Conservation (phyloP, 1,139 yeast species). For the Debaryomyces singareniensis region DNA sequence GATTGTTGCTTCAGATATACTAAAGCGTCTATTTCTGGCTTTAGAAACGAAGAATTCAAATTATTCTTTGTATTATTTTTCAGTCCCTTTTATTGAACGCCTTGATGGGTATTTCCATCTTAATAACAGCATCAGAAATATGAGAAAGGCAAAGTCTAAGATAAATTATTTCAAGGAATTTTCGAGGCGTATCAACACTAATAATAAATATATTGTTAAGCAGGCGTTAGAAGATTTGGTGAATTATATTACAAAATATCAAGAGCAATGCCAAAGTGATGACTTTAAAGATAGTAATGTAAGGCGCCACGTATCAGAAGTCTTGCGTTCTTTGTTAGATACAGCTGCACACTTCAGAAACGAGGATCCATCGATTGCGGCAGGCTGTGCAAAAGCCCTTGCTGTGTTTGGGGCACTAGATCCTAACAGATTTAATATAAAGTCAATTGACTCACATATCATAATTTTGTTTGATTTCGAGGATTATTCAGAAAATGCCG, state of each 20-base stretch:
- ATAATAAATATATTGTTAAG: constrained; percentile 69
- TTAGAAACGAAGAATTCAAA: constrained; percentile 27
- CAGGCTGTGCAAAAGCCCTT: constrained; percentile 60
- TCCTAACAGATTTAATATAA: constrained; percentile 50
- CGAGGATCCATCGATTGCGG: constrained; percentile 43
- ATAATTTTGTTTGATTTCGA: constrained; percentile 56
- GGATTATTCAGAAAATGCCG: constrained; percentile 55
- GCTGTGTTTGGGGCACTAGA: constrained; percentile 80
- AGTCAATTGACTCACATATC: constrained; percentile 35
- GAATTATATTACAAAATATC: constrained; percentile 42
- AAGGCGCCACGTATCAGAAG: constrained; percentile 30
- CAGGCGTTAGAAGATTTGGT: constrained; percentile 71
- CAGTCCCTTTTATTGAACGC: constrained; percentile 43
- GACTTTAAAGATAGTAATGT: constrained; percentile 23
- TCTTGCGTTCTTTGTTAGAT: constrained; percentile 54
- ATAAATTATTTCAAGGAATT: constrained; percentile 41
- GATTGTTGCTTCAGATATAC: constrained; percentile 38
- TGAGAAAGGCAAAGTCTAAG: constrained; percentile 22
- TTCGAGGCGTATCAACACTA: constrained; percentile 52
- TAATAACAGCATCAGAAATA: constrained; percentile 18
- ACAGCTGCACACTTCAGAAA: constrained; percentile 54
- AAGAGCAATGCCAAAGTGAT: constrained; percentile 40
- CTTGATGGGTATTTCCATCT: constrained; percentile 21
- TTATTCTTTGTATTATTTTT: constrained; percentile 43
- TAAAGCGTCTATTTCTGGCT: constrained; percentile 32